phyloP scores from a whole-genome alignment of 1,139 yeast genomes.

The Saccharomycopsis crataegensis region DNA sequence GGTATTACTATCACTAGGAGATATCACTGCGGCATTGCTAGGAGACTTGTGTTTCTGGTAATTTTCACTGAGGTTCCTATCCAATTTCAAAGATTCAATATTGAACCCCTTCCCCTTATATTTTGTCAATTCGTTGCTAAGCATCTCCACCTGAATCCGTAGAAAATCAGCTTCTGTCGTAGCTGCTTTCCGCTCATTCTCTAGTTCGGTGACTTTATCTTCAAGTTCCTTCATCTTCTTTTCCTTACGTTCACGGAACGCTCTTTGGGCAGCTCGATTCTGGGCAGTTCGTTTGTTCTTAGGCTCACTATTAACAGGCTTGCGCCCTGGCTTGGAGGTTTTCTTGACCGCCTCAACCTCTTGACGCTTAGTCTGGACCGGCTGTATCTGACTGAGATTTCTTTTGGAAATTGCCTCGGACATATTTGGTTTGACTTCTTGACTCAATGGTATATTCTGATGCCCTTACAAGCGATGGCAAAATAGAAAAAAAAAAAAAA shows the following conservation, averaged over 20 bases:
- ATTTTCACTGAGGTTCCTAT: not conserved
- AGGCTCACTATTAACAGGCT: slow-evolving; percentile 75
- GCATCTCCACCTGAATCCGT: slow-evolving; percentile 65
- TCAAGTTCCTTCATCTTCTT: slow-evolving; percentile 80
- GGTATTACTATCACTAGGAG: not conserved
- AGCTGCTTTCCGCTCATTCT: slow-evolving; percentile 58
- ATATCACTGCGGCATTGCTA: not conserved
- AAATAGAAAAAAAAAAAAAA: not conserved
- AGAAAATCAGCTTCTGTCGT: slow-evolving; percentile 66
- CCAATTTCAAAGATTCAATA: not conserved
- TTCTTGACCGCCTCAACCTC: slow-evolving; percentile 27
- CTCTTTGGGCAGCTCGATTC: slow-evolving; percentile 95
- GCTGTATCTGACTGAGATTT: slow-evolving; percentile 17
- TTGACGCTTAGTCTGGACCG: slow-evolving; percentile 18
- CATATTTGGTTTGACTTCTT: not conserved
- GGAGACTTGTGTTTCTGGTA: not conserved
- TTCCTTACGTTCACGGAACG: slow-evolving; percentile 92
- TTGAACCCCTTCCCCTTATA: slow-evolving; percentile 40
- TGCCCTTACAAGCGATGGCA: not conserved
- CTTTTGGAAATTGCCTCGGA: slow-evolving; percentile 12
- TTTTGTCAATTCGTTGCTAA: slow-evolving; percentile 64
- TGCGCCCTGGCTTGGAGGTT: slow-evolving; percentile 52
- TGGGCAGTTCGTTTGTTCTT: slow-evolving; percentile 87
- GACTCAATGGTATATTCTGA: not conserved
- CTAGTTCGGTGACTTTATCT: slow-evolving; percentile 63